These are phyloP conservation scores for Cyclostephanos tholiformis DNA, from an alignment of 108 stramenopile genomes.

Conservation along the genomic window DNA sequence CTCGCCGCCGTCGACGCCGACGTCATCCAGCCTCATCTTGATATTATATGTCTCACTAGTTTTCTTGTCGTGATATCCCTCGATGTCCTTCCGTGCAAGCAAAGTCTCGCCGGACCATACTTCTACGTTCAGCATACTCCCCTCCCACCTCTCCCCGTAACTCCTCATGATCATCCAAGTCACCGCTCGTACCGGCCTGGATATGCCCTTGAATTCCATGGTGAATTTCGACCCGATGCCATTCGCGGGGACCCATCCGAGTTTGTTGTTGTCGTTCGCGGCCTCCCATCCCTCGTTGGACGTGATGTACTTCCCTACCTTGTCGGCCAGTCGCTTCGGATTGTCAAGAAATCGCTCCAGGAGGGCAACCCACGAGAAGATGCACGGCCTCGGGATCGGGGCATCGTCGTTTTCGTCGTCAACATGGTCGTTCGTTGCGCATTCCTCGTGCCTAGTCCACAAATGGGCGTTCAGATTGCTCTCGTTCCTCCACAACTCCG, in stretches of 20 bases:
- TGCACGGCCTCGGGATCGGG: conserved; percentile 50
- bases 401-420: background rate
- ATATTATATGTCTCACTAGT: conserved; percentile 83
- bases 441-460: conserved; percentile 36
- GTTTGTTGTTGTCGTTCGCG: conserved; percentile 58
- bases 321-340: conserved; percentile 51
- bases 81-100: conserved; percentile 37
- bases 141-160: conserved; percentile 78
- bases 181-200: conserved; percentile 57
- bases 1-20: background rate
- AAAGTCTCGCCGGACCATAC: conserved; percentile 39
- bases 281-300: conserved; percentile 64
- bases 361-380: conserved; percentile 70
- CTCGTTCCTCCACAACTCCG: conserved; percentile 55
- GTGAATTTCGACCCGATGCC: conserved; percentile 41
- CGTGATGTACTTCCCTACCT: conserved; percentile 46
- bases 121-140: conserved; percentile 44
- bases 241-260: conserved; percentile 61
- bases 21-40: conserved; percentile 42
- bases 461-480: conserved; percentile 11
- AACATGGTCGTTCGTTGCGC: conserved; percentile 15
- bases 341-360: conserved; percentile 56
- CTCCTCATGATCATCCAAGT: conserved; percentile 81
- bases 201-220: conserved; percentile 42
- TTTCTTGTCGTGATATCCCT: conserved; percentile 67